These are phyloP conservation scores for Tuber melanosporum DNA, from an alignment of 495 filamentous ascomycete genomes.

Conservation along the genomic window DNA sequence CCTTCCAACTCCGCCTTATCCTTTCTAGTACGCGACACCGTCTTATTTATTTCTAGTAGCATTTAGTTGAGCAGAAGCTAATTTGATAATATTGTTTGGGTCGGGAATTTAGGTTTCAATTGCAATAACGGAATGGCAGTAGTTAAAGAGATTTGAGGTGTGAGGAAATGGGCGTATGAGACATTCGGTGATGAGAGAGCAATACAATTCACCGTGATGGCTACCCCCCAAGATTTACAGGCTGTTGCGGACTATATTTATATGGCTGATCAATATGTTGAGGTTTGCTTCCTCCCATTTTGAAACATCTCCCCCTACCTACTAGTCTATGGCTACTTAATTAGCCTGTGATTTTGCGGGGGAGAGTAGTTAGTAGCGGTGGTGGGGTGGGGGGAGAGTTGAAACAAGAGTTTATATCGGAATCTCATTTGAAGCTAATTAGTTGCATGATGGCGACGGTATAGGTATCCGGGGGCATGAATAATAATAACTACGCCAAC, in stretches of 20 bases:
- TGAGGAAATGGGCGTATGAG: slow-evolving; percentile 99
- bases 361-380: not conserved
- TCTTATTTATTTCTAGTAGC: not conserved
- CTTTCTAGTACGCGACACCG: not conserved
- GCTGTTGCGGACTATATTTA: slow-evolving; percentile 98
- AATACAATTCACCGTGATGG: slow-evolving; percentile 99
- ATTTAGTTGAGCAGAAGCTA: not conserved
- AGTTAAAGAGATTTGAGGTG: slow-evolving; percentile 95
- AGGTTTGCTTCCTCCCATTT: slow-evolving; percentile 50
- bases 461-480: slow-evolving; percentile 84
- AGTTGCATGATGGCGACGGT: not conserved
- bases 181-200: slow-evolving; percentile 95
- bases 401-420: not conserved
- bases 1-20: too few relatives aligned
- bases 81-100: not conserved
- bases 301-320: not conserved
- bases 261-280: slow-evolving; percentile 98
- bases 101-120: slow-evolving; percentile 68
- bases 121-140: slow-evolving; percentile 98
- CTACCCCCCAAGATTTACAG: slow-evolving; percentile 91
- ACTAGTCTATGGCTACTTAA: not conserved
- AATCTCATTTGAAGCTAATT: not conserved
- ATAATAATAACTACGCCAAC: slow-evolving; percentile 99
- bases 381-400: slow-evolving; percentile 54
- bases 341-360: not conserved